phyloP scores from a whole-genome alignment of 768 basidiomycete genomes.

The Vishniacozyma victoriae region DNA sequence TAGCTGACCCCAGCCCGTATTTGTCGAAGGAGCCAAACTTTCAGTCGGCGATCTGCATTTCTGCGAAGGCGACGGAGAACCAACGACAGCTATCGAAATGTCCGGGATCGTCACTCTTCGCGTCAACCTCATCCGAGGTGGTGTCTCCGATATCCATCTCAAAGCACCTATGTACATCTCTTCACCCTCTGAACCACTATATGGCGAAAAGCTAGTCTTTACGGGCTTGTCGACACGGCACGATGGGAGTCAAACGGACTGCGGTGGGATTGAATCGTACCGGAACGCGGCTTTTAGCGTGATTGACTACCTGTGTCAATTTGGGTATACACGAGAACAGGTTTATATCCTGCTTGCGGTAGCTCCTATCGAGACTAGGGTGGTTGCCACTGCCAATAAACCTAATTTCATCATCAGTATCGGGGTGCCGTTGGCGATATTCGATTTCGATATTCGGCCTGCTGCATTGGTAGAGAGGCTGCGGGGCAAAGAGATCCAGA shows the following conservation, averaged over 20 bases:
- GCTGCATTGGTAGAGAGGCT: not conserved
- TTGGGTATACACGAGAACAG: slow-evolving; percentile 75
- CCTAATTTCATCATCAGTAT: slow-evolving; percentile 74
- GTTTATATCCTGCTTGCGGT: slow-evolving; percentile 66
- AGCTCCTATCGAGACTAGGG: slow-evolving; percentile 56
- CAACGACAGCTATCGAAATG: slow-evolving; percentile 67
- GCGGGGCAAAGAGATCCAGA: not conserved
- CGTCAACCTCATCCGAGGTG: slow-evolving; percentile 67
- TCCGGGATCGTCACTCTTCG: slow-evolving; percentile 68
- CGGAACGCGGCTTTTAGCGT: slow-evolving; percentile 73
- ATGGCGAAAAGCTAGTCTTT: slow-evolving; percentile 69
- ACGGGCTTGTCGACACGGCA: slow-evolving; percentile 62
- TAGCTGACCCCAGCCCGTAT: slow-evolving; percentile 60
- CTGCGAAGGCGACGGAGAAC: slow-evolving; percentile 63
- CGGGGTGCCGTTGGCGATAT: slow-evolving; percentile 69
- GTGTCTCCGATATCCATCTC: slow-evolving; percentile 65
- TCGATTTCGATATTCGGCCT: slow-evolving; percentile 50
- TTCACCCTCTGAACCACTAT: slow-evolving; percentile 56
- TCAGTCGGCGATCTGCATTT: slow-evolving; percentile 76
- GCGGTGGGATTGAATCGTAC: slow-evolving; percentile 53
- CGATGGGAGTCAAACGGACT: slow-evolving; percentile 50
- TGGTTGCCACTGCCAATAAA: slow-evolving; percentile 40
- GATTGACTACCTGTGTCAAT: slow-evolving; percentile 61
- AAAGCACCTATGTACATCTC: slow-evolving; percentile 72
- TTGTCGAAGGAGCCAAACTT: slow-evolving; percentile 66